Base-by-base conservation (phyloP, 768 basidiomycete species). In the Russula olivacea region DNA sequence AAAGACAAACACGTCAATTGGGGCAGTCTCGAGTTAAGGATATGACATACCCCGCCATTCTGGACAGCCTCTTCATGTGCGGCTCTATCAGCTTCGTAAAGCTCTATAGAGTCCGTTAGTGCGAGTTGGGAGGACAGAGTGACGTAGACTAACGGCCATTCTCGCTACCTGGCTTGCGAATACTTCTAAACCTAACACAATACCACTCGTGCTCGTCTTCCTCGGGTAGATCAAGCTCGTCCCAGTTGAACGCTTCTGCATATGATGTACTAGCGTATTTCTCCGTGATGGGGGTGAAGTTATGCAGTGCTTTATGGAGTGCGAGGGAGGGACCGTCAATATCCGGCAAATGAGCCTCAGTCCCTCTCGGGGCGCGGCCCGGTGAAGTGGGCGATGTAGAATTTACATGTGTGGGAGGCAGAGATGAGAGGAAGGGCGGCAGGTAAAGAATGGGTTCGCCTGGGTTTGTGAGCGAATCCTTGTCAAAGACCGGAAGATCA, bases 41-140 rank as follows among this genome's bases (percentile, higher is more conserved):
- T 12, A 36, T 9, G 47, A 77, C 86, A 72, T 71, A 92, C 89
- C 21, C 92, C 91, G 67, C 92, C 91, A 63, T 90, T 92, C 47
- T 79, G 79, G 30, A 98, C 83, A 0, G 96, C 96, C 73, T 98
- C 96, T 74, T 95, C 91, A 69, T 98, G 95, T 2, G 96, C 95
- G 47, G 79, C 75, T 69, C 81, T 81, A 73, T 98, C 96, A 5
- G 92, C 93, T 59, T 87, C 85, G 74, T 97, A 95, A 6, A 98
- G 80, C 0, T 83, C 89, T 90, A 64, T n/a, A 61, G 41, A 61
- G n/a, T 69, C 54, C 8, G 21, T 56, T 12, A 43, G 55, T 47
- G n/a, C 21, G 28, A 36, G 11, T 19, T 6, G 12, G 9, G 11
- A 28, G 28, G 4, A 9, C 1, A 41, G 21, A 14, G 50, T n/a